A percentile compares a stretch with the other conserved stretches of the same genome.
Conservation (phyloP, 164 flowering plant species). For the Akebia trifoliata region DNA sequence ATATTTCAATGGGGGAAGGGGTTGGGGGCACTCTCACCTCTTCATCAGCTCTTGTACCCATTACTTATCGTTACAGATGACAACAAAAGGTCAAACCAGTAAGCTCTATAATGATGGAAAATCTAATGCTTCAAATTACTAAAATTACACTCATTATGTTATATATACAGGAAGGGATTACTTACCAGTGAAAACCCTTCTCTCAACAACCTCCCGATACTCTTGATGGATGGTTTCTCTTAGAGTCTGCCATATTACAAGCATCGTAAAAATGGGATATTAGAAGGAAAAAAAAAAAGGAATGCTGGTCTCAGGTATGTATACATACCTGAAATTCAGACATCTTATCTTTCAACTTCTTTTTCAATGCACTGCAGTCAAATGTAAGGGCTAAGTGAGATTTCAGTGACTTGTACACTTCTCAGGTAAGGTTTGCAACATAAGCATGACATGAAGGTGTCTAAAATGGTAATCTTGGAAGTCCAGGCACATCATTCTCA, state of each 20-base stretch:
- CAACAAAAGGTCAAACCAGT: constrained; percentile 16
- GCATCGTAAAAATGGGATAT: neutral
- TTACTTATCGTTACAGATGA: constrained; percentile 43
- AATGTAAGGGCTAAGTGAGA: neutral
- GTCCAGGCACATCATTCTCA: too few species aligned
- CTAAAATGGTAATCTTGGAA: too few species aligned
- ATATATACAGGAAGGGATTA: neutral
- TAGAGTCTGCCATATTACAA: constrained; percentile 39
- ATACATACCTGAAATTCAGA: constrained; percentile 73
- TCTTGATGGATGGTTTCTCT: constrained; percentile 83
- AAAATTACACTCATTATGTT: neutral
- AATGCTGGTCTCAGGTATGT: neutral
- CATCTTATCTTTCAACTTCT: constrained; percentile 85
- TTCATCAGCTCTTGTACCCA: constrained; percentile 88
- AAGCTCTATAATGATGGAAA: constrained; percentile 5
- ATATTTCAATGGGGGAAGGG: neutral
- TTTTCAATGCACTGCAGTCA: constrained; percentile 65
- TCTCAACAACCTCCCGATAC: constrained; percentile 93
- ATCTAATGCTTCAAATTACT: constrained; percentile 7
- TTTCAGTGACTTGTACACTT: neutral
- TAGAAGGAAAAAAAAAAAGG: neutral
- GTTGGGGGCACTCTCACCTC: constrained; percentile 66
- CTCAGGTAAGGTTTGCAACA: too few species aligned
- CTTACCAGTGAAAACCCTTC: constrained; percentile 94
- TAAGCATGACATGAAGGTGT: too few species aligned